These are phyloP conservation scores for Jacaranda mimosifolia DNA, from an alignment of 257 asterid genomes.

Conservation along the genomic window DNA sequence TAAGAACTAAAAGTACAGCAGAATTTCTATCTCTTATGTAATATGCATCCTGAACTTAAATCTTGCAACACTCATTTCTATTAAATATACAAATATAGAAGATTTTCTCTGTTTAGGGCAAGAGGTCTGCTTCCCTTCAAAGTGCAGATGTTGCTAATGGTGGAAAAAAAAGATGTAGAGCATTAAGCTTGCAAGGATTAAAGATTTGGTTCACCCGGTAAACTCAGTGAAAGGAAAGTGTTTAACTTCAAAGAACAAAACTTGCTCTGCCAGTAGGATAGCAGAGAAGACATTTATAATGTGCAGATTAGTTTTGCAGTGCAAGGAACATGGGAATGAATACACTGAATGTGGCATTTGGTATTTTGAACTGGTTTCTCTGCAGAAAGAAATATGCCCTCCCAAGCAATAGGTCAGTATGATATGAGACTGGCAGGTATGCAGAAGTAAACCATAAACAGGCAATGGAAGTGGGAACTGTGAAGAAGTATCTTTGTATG, in stretches of 20 bases:
- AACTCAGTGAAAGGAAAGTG: not conserved
- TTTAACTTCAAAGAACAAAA: not conserved
- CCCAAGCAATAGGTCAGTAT: not conserved
- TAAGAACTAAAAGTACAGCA: not conserved
- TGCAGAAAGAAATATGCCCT: not conserved
- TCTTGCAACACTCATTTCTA: not conserved
- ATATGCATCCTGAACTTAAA: not conserved
- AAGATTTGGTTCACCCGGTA: not conserved
- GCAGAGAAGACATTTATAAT: not conserved
- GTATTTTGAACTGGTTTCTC: constrained; percentile 3
- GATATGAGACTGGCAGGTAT: not conserved
- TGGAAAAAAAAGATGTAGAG: not conserved
- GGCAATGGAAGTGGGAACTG: not conserved
- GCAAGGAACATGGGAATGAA: not conserved
- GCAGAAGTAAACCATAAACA: not conserved
- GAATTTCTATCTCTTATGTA: not conserved
- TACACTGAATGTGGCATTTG: not conserved
- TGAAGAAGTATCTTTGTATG: not conserved
- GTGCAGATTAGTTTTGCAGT: not conserved
- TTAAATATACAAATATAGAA: not conserved
- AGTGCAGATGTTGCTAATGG: not conserved
- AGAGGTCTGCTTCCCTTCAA: not conserved
- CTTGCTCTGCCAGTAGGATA: not conserved
- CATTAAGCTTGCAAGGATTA: not conserved
- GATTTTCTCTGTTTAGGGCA: not conserved